A percentile compares a stretch with the other conserved stretches of the same genome.
These are phyloP conservation scores for Entonaema liquescens DNA, from an alignment of 495 filamentous ascomycete species.

Conservation along the genomic window DNA sequence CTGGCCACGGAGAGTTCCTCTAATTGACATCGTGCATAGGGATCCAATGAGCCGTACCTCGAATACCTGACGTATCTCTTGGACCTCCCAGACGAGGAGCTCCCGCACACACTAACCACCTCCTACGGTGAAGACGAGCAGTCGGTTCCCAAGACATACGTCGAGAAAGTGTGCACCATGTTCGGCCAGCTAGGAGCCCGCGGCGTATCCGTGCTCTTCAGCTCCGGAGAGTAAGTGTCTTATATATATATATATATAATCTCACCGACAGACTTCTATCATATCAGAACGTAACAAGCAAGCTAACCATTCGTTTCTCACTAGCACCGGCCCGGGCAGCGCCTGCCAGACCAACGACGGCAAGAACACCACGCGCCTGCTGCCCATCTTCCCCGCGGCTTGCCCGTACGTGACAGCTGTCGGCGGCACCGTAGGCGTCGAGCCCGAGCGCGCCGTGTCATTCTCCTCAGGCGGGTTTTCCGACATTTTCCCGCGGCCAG, in stretches of 20 bases:
- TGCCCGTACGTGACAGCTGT: slow-evolving; percentile 78
- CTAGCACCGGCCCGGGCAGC: slow-evolving; percentile 66
- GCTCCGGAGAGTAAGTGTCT: slow-evolving; percentile 71
- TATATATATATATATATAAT: too few species aligned
- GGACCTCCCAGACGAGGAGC: slow-evolving; percentile 53
- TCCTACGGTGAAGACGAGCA: slow-evolving; percentile 87
- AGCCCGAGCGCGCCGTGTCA: slow-evolving; percentile 65
- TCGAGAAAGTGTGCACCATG: slow-evolving; percentile 74
- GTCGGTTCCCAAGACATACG: slow-evolving; percentile 72
- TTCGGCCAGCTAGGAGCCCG: slow-evolving; percentile 70
- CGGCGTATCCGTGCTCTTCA: slow-evolving; percentile 78
- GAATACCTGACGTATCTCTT: slow-evolving; percentile 69
- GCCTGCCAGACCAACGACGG: slow-evolving; percentile 74
- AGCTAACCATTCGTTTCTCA: slow-evolving; percentile 4
- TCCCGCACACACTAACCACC: slow-evolving; percentile 78
- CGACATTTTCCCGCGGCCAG: slow-evolving; percentile 63
- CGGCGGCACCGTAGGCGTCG: slow-evolving; percentile 66
- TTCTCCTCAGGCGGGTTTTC: slow-evolving; percentile 75
- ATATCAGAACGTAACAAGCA: too few species aligned
- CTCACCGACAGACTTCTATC: too few species aligned
- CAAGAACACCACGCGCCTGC: slow-evolving; percentile 67
- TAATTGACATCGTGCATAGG: slow-evolving; percentile 26
- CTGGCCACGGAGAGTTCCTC: slow-evolving; percentile 38
- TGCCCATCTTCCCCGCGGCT: slow-evolving; percentile 70
- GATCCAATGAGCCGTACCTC: slow-evolving; percentile 77